Percentiles rank a stretch among this genome's conserved stretches.
phyloP scores from a whole-genome alignment of 805 yeast genomes.

The Pichia ethanolica region DNA sequence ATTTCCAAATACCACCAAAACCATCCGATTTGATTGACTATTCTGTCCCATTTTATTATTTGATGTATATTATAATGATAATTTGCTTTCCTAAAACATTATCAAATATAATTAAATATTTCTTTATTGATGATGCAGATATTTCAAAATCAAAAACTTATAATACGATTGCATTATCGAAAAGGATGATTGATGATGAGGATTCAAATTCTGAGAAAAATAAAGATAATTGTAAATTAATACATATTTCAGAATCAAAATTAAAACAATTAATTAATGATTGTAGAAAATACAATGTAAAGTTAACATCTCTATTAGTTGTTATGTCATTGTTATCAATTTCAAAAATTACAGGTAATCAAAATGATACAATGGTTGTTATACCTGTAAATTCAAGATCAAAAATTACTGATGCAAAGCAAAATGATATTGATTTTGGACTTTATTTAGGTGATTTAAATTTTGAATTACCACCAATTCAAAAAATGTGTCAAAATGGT shows the following conservation, averaged over 20 bases:
- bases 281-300: constrained; percentile 10
- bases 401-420: background rate
- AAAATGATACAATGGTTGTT: constrained; percentile 10
- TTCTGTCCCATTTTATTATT: constrained; percentile 8
- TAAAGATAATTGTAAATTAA: constrained; percentile 6
- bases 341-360: constrained; percentile 6
- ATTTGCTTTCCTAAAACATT: constrained; percentile 5
- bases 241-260: constrained; percentile 1
- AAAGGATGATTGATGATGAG: background rate
- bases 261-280: background rate
- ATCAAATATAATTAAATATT: constrained; percentile 5
- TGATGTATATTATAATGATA: constrained; percentile 6
- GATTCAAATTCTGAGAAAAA: background rate
- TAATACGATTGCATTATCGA: constrained; percentile 3
- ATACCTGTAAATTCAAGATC: constrained; percentile 10
- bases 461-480: constrained; percentile 7
- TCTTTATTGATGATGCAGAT: constrained; percentile 8
- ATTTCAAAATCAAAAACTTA: constrained; percentile 5
- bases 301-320: constrained; percentile 11
- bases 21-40: constrained; percentile 11
- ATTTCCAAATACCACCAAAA: constrained; percentile 8
- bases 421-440: constrained; percentile 6
- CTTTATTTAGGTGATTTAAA: constrained; percentile 10
- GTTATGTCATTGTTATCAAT: constrained; percentile 8
- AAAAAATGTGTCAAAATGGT: constrained; percentile 1